phyloP scores from a whole-genome alignment of 2,329 filamentous ascomycete species.

The Zymoseptoria tritici region DNA sequence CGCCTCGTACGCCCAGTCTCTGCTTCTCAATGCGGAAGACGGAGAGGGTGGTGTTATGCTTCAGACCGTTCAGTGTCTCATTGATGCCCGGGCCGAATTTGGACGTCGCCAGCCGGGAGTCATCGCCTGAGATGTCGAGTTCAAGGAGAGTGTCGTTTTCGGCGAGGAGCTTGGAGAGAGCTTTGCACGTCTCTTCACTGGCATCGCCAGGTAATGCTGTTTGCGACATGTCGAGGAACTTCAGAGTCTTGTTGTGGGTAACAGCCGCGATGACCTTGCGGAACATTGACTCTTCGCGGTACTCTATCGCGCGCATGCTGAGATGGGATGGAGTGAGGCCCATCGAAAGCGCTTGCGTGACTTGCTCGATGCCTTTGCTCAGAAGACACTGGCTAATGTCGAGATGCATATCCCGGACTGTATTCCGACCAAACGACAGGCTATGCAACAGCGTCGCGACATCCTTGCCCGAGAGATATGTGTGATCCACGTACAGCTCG shows the following conservation, averaged over 20 bases:
- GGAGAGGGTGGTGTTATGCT: slow-evolving; percentile 55
- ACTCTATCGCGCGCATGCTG: slow-evolving; percentile 62
- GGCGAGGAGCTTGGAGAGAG: slow-evolving; percentile 56
- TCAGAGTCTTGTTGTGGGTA: slow-evolving; percentile 54
- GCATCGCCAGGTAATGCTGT: slow-evolving; percentile 63
- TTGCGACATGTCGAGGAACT: slow-evolving; percentile 61
- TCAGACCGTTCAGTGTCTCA: slow-evolving; percentile 56
- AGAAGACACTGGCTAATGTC: slow-evolving; percentile 59
- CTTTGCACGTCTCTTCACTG: slow-evolving; percentile 57
- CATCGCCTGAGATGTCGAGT: slow-evolving; percentile 64
- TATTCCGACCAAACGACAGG: slow-evolving; percentile 41
- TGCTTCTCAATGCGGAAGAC: slow-evolving; percentile 60
- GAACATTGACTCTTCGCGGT: slow-evolving; percentile 58
- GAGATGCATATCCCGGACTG: slow-evolving; percentile 53
- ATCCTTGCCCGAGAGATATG: slow-evolving; percentile 57
- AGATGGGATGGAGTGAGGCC: slow-evolving; percentile 54
- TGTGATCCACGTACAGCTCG: slow-evolving; percentile 59
- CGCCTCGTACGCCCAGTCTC: slow-evolving; percentile 61
- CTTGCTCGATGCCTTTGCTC: slow-evolving; percentile 44
- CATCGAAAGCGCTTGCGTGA: slow-evolving; percentile 45
- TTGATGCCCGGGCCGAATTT: slow-evolving; percentile 63
- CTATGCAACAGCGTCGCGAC: slow-evolving; percentile 58
- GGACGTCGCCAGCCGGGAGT: slow-evolving; percentile 62
- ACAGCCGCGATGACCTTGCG: slow-evolving; percentile 56
- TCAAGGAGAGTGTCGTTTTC: slow-evolving; percentile 60